These are phyloP conservation scores for Fragaria ananassa DNA, from an alignment of 306 rosid genomes.

Conservation along the genomic window DNA sequence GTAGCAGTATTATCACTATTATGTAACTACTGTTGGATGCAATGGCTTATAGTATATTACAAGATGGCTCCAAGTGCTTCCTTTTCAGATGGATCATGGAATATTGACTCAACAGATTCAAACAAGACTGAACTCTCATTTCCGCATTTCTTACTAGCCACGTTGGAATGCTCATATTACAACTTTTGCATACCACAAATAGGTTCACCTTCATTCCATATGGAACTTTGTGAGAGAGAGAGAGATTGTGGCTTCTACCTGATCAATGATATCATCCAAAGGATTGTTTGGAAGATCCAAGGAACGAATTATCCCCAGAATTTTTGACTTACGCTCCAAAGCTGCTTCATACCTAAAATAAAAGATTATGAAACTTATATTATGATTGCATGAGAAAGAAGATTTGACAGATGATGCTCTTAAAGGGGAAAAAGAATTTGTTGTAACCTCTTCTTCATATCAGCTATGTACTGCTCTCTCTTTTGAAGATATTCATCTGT, in stretches of 20 bases:
- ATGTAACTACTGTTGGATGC: not conserved
- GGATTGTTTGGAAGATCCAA: slow-evolving; percentile 97
- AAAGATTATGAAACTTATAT: slow-evolving; percentile 27
- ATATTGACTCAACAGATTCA: not conserved
- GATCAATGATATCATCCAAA: slow-evolving; percentile 92
- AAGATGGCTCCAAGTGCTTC: not conserved
- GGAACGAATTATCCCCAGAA: slow-evolving; percentile 70
- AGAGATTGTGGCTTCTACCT: slow-evolving; percentile 47
- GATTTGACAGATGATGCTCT: slow-evolving; percentile 10
- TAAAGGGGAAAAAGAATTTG: not conserved
- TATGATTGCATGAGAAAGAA: slow-evolving; percentile 22
- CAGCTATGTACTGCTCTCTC: slow-evolving; percentile 65
- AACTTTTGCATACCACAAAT: too few relatives aligned
- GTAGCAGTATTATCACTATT: not conserved
- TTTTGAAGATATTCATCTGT: slow-evolving; percentile 84
- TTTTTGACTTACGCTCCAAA: slow-evolving; percentile 66
- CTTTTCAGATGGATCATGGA: not conserved
- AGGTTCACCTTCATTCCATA: too few relatives aligned
- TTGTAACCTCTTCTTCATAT: slow-evolving; percentile 65
- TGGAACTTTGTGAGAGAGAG: not conserved
- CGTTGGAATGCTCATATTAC: too few relatives aligned
- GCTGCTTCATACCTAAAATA: slow-evolving; percentile 77
- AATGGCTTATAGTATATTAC: not conserved
- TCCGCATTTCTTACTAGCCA: not conserved
- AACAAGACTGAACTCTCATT: not conserved